These are phyloP conservation scores for Pueraria montana DNA, from an alignment of 306 rosid species.

Conservation along the genomic window DNA sequence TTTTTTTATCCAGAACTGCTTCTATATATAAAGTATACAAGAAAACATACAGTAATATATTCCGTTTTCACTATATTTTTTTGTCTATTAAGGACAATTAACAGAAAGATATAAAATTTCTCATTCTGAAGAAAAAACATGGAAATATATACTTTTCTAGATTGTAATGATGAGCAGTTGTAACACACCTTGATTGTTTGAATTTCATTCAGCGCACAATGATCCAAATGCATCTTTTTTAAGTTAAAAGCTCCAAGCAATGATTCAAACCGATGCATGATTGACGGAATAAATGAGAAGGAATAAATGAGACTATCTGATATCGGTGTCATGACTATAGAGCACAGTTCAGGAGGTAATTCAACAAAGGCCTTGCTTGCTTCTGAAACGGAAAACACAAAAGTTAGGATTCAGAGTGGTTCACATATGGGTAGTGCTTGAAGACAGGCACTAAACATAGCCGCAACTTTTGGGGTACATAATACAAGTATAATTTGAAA, in stretches of 20 bases:
- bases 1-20: constrained; percentile 6
- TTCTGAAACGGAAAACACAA: constrained; percentile 58
- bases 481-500: background rate
- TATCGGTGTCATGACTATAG: constrained; percentile 75
- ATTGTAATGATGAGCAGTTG: constrained; percentile 8
- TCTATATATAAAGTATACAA: background rate
- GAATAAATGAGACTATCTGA: constrained; percentile 61
- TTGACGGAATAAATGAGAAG: constrained; percentile 77
- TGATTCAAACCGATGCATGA: constrained; percentile 83
- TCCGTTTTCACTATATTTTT: background rate
- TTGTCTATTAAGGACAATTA: background rate
- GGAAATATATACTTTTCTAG: constrained; percentile 13
- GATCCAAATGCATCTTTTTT: constrained; percentile 67
- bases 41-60: background rate
- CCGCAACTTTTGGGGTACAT: background rate
- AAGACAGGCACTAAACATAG: background rate
- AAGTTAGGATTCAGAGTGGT: constrained; percentile 28
- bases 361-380: constrained; percentile 61
- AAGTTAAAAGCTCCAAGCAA: constrained; percentile 72
- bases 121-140: background rate
- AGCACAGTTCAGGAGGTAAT: constrained; percentile 87
- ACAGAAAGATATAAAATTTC: constrained; percentile 9
- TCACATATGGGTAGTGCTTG: constrained; percentile 1
- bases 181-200: constrained; percentile 69
- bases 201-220: constrained; percentile 67